These are phyloP conservation scores for Boletus semigastroideus DNA, from an alignment of 1,284 basidiomycete genomes.

Conservation along the genomic window DNA sequence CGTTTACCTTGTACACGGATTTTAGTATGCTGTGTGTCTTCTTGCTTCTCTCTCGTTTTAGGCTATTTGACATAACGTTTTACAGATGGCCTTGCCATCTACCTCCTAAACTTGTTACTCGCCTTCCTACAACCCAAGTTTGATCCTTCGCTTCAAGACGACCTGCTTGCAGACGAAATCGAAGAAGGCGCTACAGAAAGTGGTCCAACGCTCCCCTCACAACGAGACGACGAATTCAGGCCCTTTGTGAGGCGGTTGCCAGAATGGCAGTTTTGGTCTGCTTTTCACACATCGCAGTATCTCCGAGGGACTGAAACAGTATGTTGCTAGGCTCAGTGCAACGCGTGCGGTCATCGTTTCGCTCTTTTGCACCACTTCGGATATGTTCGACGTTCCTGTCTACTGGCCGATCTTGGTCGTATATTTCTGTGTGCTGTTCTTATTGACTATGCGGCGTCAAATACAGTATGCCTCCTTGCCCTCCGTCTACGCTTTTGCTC, in stretches of 20 bases:
- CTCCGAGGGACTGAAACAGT: slow-evolving; percentile 13
- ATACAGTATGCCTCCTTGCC: slow-evolving; percentile 69
- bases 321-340: slow-evolving; percentile 72
- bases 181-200: slow-evolving; percentile 80
- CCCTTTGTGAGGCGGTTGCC: slow-evolving; percentile 96
- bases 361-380: slow-evolving; percentile 76
- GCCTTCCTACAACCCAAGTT: slow-evolving; percentile 93
- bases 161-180: slow-evolving; percentile 91
- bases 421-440: slow-evolving; percentile 88
- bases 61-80: slow-evolving; percentile 1
- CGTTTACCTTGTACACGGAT: background rate
- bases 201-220: slow-evolving; percentile 49
- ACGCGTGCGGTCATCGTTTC: slow-evolving; percentile 88
- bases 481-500: background rate
- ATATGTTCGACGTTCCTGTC: slow-evolving; percentile 91
- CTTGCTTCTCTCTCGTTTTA: background rate
- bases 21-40: slow-evolving; percentile 65
- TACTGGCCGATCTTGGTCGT: slow-evolving; percentile 98
- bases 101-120: slow-evolving; percentile 87
- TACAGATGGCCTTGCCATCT: slow-evolving; percentile 85
- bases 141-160: slow-evolving; percentile 93
- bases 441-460: slow-evolving; percentile 89
- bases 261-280: slow-evolving; percentile 93
- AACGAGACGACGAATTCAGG: slow-evolving; percentile 87
- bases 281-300: slow-evolving; percentile 23